These are phyloP conservation scores for Ammopiptanthus mongolicus DNA, from an alignment of 306 rosid genomes.

Conservation along the genomic window DNA sequence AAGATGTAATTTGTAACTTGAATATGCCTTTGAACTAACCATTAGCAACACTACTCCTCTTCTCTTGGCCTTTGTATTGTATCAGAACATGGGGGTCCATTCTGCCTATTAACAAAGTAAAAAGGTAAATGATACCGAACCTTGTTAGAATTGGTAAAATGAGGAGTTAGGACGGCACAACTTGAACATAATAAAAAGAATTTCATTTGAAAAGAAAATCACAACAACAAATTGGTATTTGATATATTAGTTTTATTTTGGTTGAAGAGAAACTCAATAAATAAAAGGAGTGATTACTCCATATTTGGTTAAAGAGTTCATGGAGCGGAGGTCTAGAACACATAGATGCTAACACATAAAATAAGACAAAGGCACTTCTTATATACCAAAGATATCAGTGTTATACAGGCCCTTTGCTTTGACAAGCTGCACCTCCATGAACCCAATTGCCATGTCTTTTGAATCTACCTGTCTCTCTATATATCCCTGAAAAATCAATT, in stretches of 20 bases:
- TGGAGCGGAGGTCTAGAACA: too few species aligned
- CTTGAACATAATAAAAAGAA: not conserved
- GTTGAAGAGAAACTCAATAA: too few species aligned
- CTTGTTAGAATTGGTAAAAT: not conserved
- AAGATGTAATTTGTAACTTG: not conserved
- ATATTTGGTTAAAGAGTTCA: too few species aligned
- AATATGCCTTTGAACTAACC: slow-evolving; percentile 31
- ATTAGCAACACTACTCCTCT: slow-evolving; percentile 52
- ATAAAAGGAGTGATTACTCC: too few species aligned
- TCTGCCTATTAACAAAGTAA: slow-evolving; percentile 28
- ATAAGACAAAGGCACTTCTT: not conserved
- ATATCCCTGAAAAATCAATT: slow-evolving; percentile 1
- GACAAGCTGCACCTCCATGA: slow-evolving; percentile 33
- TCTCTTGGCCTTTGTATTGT: slow-evolving; percentile 74
- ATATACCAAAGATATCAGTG: slow-evolving; percentile 51
- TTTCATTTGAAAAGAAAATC: not conserved
- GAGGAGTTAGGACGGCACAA: not conserved
- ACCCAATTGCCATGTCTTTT: slow-evolving; percentile 29
- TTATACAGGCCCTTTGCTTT: slow-evolving; percentile 50
- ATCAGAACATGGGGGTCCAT: slow-evolving; percentile 75
- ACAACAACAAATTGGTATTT: too few species aligned
- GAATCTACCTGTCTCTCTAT: not conserved
- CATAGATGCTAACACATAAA: not conserved
- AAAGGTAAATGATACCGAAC: not conserved
- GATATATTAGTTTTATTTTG: too few species aligned